A percentile compares a stretch with the other conserved stretches of the same genome.
Conservation (phyloP, 129 eudicot genomes). For the Saposhnikovia divaricata region DNA sequence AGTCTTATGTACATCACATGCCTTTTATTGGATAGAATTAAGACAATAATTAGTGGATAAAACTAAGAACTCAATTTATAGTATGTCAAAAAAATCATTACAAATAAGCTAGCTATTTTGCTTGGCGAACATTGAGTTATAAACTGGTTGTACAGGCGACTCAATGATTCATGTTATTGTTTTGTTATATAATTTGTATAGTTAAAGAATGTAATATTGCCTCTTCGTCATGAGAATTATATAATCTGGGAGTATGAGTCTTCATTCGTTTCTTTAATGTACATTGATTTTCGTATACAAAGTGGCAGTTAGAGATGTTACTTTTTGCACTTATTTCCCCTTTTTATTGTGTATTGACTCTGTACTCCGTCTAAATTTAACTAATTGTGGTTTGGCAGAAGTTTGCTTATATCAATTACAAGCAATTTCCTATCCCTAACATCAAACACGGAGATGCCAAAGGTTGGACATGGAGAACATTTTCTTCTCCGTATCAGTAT, state of each 20-base stretch:
- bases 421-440: constrained; percentile 12
- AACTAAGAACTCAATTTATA: background rate
- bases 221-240: background rate
- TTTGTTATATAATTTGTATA: background rate
- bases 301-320: background rate
- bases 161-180: background rate
- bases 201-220: background rate
- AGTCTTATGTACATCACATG: background rate
- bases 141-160: background rate
- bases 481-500: constrained; percentile 31
- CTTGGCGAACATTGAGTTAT: background rate
- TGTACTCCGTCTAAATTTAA: background rate
- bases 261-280: background rate
- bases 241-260: background rate
- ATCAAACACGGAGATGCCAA: constrained; percentile 48
- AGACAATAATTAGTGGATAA: background rate
- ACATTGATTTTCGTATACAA: background rate
- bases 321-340: background rate
- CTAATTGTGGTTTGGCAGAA: constrained; percentile 17
- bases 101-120: background rate
- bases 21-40: background rate
- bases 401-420: constrained; percentile 25
- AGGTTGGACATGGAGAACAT: constrained; percentile 41
- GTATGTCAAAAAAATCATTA: background rate
- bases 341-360: background rate